Base-by-base conservation (phyloP, 495 filamentous ascomycete genomes). In the Corynascus novoguineensis region DNA sequence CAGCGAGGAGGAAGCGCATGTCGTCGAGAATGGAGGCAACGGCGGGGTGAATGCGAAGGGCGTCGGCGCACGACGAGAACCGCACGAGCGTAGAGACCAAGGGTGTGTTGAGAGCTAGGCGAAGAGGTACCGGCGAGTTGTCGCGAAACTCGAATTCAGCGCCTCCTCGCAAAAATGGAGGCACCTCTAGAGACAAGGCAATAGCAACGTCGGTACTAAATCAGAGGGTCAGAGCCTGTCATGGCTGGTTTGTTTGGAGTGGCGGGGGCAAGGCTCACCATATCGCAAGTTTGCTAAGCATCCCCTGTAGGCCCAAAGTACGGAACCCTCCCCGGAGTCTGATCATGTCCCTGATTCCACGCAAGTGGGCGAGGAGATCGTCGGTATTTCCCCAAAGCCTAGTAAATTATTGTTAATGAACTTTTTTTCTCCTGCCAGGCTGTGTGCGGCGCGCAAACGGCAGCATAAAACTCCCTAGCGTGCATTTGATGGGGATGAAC, bases 1-100 rank as follows among this genome's bases (percentile, higher is more conserved):
- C 53, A 17, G 47, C 31, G 34, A 72, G 58, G 25, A 73, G 60
- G 44, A 68, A 68, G 19, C 71, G 65, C 60, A 74, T 69, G 50
- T 74, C 71, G 59, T 74, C 71, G 19, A 74, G 69, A 38, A 74
- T 71, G 12, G 65, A 67, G 21, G 71, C 68, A 3, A 64, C 66
- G 41, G 61, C 60, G 3, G 59, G 51, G 37, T 73, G 64, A 21
- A 72, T 62, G 25, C 52, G 55, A 19, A 72, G 60, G 4, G 68
- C 67, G 21, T 64, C 63, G 42, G 48, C 61, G 41, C 67, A 70
- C 11, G 60, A 58, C 25, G 66, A 42, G 55, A 74, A 74, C 9
- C 34, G 21, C 15, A 59, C 53, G 27, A 67, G 66, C 4, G 56
- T 57, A 5, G 68, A 49, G 9, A 71, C 41, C 9, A 73, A 59